A percentile compares a stretch with the other conserved stretches of the same genome.
Conservation (phyloP, 75 land plant genomes). For the Picea glauca region DNA sequence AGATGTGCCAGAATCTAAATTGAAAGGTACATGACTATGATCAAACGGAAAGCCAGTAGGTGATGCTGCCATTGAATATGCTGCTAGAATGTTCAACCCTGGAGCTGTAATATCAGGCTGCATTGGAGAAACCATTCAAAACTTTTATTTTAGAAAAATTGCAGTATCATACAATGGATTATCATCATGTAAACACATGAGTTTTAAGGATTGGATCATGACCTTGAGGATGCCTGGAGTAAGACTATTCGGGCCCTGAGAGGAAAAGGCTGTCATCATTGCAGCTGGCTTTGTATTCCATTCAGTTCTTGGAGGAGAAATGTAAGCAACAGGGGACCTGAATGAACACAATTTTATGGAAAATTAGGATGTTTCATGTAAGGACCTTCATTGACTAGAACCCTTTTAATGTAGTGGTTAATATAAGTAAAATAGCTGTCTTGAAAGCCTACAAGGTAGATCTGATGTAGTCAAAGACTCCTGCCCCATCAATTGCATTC, state of each 20-base stretch:
- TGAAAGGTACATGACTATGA: constrained; percentile 6
- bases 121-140: background rate
- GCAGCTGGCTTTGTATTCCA: constrained; percentile 47
- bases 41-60: background rate
- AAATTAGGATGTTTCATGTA: constrained; percentile 4
- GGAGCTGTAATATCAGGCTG: constrained; percentile 21
- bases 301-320: constrained; percentile 23
- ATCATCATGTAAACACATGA: background rate
- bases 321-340: constrained; percentile 45
- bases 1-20: constrained; percentile 62
- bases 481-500: constrained; percentile 20
- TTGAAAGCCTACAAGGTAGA: constrained; percentile 32
- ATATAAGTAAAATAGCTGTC: background rate
- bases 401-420: background rate
- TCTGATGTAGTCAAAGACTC: constrained; percentile 43
- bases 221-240: constrained; percentile 65
- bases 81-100: constrained; percentile 16
- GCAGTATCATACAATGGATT: background rate
- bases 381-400: no score
- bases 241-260: constrained; percentile 56
- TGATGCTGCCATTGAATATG: constrained; percentile 2
- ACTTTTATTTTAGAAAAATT: background rate
- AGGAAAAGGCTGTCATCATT: constrained; percentile 58
- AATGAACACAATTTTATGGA: background rate
- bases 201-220: background rate